Base-by-base conservation (phyloP, 2,329 filamentous ascomycete species). In the Aspergillus terreus region DNA sequence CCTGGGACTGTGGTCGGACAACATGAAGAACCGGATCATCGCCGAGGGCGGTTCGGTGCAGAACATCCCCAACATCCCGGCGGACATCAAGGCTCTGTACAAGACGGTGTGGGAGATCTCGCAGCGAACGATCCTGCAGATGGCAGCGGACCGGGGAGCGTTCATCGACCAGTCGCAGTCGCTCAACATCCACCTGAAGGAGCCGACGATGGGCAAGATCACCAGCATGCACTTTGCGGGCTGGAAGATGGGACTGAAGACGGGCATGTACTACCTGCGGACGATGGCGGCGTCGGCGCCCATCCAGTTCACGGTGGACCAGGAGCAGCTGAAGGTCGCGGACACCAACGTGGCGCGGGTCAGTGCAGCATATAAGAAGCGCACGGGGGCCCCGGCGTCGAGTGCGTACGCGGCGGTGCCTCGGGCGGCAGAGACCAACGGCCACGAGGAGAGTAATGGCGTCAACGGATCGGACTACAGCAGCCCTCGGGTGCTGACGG, bases 1-100 rank as follows among this genome's bases (percentile, higher is more conserved):
- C 69, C 89, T 96, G 78, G 94, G 94, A 55, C 82, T 99, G 42
- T 99, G 94, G 94, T 96, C 92, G 44, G 92, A 99, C 76, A 90
- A 91, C 78, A 99, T 99, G 94, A 99, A 99, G 86, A 99, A 99
- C 81, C 91, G 94, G 65, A 99, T 99, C 81, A 99, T 99, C 67
- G 88, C 94, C 52, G 92, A 96, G 57, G 90, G 90, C 61, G 94
- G 94, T 60, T 97, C 92, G 17, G 88, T 99, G 50, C 94, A 97
- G 75, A 92, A 94, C 74, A 92, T 99, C 58, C 89, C 92, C 69
- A 97, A 95, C 76, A 96, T 99, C 57, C 92, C 94, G 12, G 84
- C 88, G 30, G 94, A 99, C 63, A 88, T 95, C 80, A 99, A 99
- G 80, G 85, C 87, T 36, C 82, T 99, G 6, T 99, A 99, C 84